Conservation (phyloP, 768 basidiomycete species). For the Mycena polygramma region DNA sequence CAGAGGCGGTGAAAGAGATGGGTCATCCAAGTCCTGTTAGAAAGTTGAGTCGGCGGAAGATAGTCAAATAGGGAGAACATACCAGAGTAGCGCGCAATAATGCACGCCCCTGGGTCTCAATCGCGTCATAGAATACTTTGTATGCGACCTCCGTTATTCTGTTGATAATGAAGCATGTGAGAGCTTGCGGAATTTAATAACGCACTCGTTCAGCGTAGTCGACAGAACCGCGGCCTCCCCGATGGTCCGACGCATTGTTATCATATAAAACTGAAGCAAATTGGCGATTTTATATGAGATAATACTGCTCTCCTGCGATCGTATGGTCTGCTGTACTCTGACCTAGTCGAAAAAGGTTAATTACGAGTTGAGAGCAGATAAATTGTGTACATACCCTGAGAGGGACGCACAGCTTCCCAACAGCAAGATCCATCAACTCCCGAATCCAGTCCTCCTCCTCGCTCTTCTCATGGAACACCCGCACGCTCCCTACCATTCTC, state of each 20-base stretch:
- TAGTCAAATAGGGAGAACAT: constrained; percentile 37
- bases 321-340: constrained; percentile 93
- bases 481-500: constrained; percentile 83
- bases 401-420: constrained; percentile 90
- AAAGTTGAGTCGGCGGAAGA: constrained; percentile 45
- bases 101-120: constrained; percentile 86
- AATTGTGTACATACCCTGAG: constrained; percentile 70
- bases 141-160: constrained; percentile 89
- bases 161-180: neutral
- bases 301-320: constrained; percentile 94
- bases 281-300: constrained; percentile 94
- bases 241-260: constrained; percentile 94
- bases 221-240: constrained; percentile 87
- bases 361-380: neutral
- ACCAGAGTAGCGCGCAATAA: constrained; percentile 68
- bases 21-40: constrained; percentile 74
- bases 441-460: constrained; percentile 86
- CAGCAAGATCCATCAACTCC: constrained; percentile 83
- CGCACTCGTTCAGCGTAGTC: constrained; percentile 84
- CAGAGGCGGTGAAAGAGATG: constrained; percentile 79
- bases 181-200: constrained; percentile 1
- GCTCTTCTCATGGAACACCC: constrained; percentile 61
- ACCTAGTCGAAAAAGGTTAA: constrained; percentile 58
- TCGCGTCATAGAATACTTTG: constrained; percentile 88
- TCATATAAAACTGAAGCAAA: constrained; percentile 92